Evolutionary conservation across 495 filamentous ascomycete genomes (phyloP).

Genomic region (Xylaria palmicola): DNA sequence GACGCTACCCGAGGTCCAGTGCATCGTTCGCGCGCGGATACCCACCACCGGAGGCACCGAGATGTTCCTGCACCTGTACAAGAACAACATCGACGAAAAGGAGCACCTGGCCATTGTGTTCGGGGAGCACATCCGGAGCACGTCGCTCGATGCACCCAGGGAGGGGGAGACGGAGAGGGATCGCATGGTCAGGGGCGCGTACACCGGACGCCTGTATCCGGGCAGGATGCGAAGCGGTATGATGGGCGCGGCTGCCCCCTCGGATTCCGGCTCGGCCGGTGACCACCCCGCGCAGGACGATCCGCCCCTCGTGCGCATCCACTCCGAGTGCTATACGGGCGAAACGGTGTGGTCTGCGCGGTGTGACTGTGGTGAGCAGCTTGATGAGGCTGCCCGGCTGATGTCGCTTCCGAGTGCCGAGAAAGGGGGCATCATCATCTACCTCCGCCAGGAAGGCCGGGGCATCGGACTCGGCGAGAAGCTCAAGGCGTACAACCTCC

Average conservation of each 20-base stretch:
- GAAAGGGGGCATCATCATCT: constrained; percentile 86
- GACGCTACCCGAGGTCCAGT: constrained; percentile 71
- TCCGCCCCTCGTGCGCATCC: constrained; percentile 82
- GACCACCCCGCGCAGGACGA: not conserved
- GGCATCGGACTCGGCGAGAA: constrained; percentile 95
- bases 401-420: constrained; percentile 77
- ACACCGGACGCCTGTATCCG: constrained; percentile 82
- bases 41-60: constrained; percentile 86
- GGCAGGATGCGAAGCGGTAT: constrained; percentile 72
- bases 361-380: constrained; percentile 96
- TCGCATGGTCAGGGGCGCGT: constrained; percentile 91
- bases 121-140: constrained; percentile 76
- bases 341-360: constrained; percentile 97
- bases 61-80: constrained; percentile 96
- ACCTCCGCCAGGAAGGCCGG: constrained; percentile 91
- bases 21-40: constrained; percentile 80
- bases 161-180: constrained; percentile 95
- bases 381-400: constrained; percentile 91
- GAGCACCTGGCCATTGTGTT: constrained; percentile 99
- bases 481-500: constrained; percentile 95
- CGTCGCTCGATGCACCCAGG: constrained; percentile 72
- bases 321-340: constrained; percentile 97
- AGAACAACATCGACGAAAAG: constrained; percentile 88
- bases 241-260: constrained; percentile 2
- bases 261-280: constrained; percentile 25